Conservation (phyloP, 2,329 filamentous ascomycete genomes). For the Botrytis hyacinthi region DNA sequence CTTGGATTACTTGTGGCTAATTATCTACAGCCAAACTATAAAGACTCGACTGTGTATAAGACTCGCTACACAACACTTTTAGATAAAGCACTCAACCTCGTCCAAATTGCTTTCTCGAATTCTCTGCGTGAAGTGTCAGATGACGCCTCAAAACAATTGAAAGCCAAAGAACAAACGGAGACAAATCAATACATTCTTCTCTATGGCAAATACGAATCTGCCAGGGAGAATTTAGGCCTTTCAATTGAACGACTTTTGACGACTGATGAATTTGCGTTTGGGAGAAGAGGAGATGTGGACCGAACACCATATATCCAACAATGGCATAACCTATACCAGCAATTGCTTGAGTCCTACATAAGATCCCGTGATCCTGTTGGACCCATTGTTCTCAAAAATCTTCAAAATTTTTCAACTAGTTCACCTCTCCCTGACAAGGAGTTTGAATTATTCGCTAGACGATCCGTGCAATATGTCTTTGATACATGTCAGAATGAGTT, state of each 20-base stretch:
- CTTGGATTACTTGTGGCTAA: constrained; percentile 29
- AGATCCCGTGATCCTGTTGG: constrained; percentile 49
- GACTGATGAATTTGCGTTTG: constrained; percentile 45
- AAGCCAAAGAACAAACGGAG: constrained; percentile 64
- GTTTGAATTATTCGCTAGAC: constrained; percentile 36
- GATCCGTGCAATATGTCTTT: constrained; percentile 35
- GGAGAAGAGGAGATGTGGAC: constrained; percentile 56
- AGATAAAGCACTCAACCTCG: constrained; percentile 60
- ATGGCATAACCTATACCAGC: constrained; percentile 56
- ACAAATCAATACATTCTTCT: constrained; percentile 69
- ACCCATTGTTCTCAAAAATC: constrained; percentile 57
- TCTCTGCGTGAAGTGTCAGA: constrained; percentile 52
- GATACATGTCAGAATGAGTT: constrained; percentile 39
- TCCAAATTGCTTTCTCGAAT: constrained; percentile 41
- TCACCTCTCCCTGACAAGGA: constrained; percentile 34
- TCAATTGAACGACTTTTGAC: constrained; percentile 58
- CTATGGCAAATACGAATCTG: constrained; percentile 63
- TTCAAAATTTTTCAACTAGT: constrained; percentile 44
- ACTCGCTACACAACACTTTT: constrained; percentile 83
- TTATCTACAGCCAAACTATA: constrained; percentile 65
- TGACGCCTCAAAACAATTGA: constrained; percentile 61
- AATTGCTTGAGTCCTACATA: constrained; percentile 51
- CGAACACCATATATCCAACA: constrained; percentile 58
- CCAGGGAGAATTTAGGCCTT: constrained; percentile 55
- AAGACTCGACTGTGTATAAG: constrained; percentile 82